Base-by-base conservation (phyloP, 1,284 basidiomycete species). In the Heterobasidion occidentale region DNA sequence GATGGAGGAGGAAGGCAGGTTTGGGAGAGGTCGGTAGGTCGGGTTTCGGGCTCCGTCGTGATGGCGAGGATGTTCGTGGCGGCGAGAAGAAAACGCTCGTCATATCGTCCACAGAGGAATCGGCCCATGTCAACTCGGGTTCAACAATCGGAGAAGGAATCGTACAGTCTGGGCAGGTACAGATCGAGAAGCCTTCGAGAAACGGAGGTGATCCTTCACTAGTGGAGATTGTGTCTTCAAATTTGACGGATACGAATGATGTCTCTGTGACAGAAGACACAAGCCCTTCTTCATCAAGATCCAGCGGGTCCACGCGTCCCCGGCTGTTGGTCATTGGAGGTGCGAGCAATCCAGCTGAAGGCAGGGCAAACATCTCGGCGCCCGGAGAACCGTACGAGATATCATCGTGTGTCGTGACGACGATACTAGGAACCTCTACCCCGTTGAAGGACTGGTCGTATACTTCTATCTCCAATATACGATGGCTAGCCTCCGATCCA, bases 401-500 rank as follows among this genome's bases (percentile, higher is more conserved):
- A 54, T 17, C 36, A 38, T 57, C 52, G n/a, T 42, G 51, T 27
- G 47, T 36, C 3, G 60, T 61, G 27, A 61, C 60, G n/a, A 61
- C 56, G 35, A 61, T 61, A 33, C 60, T 61, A 12, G 60, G 60
- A 33, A 61, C 51, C 15, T 60, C 60, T 9, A 52, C 50, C 4
- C 60, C 60, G 12, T 58, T 54, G 53, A 61, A 61, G 1, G 56
- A 54, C 36, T 61, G 54, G 38, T 56, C 57, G 46, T 58, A 55
- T 9, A 61, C 52, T n/a, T 58, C 60, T 47, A 58, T 59, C 47
- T 61, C 60, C n/a, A 61, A 52, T 7, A 61, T 52, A 19, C 48
- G 59, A 9, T 42, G 49, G 20, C 47, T 45, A 7, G 36, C 15
- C 19, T 50, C 19, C 12, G 42, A 15, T 17, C 14, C 19, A 12